Evolutionary conservation across 1,139 yeast species (phyloP).

Genomic region (Blastobotrys serpentis): DNA sequence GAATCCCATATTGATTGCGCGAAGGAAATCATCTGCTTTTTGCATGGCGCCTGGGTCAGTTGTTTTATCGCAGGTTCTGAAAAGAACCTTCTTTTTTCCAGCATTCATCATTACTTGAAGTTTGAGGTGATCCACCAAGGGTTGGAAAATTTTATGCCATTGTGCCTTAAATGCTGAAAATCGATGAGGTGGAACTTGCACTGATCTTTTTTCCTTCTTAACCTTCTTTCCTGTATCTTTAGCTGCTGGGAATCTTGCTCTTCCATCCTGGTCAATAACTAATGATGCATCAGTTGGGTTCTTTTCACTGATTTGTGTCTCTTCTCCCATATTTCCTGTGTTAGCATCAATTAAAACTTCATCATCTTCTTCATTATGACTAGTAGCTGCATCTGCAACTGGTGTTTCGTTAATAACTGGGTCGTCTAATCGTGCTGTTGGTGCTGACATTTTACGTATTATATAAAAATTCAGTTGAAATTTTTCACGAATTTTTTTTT

Average conservation of each 20-base stretch:
- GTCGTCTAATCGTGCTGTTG: slow-evolving; percentile 50
- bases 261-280: slow-evolving; percentile 79
- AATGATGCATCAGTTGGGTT: slow-evolving; percentile 40
- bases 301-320: slow-evolving; percentile 24
- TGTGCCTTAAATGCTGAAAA: slow-evolving; percentile 85
- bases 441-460: slow-evolving; percentile 76
- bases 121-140: slow-evolving; percentile 89
- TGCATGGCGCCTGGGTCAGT: slow-evolving; percentile 93
- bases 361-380: slow-evolving; percentile 44
- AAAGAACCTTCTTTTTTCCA: slow-evolving; percentile 72
- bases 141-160: slow-evolving; percentile 92
- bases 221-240: slow-evolving; percentile 64
- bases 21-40: slow-evolving; percentile 94
- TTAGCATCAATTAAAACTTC: slow-evolving; percentile 68
- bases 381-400: slow-evolving; percentile 25
- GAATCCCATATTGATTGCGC: slow-evolving; percentile 93
- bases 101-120: slow-evolving; percentile 88
- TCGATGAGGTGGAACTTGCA: slow-evolving; percentile 95
- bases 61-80: slow-evolving; percentile 78
- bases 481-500: slow-evolving; percentile 5
- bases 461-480: slow-evolving; percentile 5
- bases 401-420: slow-evolving; percentile 25
- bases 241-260: slow-evolving; percentile 83
- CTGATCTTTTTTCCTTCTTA: slow-evolving; percentile 80
- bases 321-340: slow-evolving; percentile 26